Base-by-base conservation (phyloP, 768 basidiomycete species). In the Lactarius pseudohatsudake region DNA sequence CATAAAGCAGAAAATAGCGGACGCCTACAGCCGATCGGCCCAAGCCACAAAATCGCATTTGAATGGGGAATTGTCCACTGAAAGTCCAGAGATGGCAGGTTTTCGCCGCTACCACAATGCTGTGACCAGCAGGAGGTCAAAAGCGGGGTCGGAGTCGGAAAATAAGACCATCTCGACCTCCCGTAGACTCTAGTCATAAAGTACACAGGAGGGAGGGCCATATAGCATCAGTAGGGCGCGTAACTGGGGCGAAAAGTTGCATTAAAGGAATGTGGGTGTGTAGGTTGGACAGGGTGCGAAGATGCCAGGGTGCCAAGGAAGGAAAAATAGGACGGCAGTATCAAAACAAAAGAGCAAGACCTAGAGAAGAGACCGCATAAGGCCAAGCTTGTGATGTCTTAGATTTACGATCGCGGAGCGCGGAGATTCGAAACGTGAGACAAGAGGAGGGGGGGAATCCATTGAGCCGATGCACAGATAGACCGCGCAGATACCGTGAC, bases 11-110 rank as follows among this genome's bases (percentile, higher is more conserved):
- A 10, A 36, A 43, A 16, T 22, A 43, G 22, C 36, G 47, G 32
- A 61, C 60, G 60, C 65, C 53, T 36, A 65, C 59, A 36, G 22
- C n/a, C 61, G 60, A 36, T 62, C 56, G 36, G 60, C 45, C 20
- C 55, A 45, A 38, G 26, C 61, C 61, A 57, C 55, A 22, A 61
- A n/a, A 66, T 61, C 30, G 36, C n/a, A 16, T 40, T 43, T 10
- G 16, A 55, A 45, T 7, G 8, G 41, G 59, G 47, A n/a, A 8
- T 5, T 57, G 56, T 18, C 28, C 26, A 28, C 4, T 16, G n/a
- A 53, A 50, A 32, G 60, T 54, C 61, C 36, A 54, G 32, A 38
- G 13, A 53, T 62, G 26, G 50, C 36, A 62, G 16, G 47, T 38
- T 20, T 28, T n/a, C 36, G 34, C 18, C 50, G n/a, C 38, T n/a